Evolutionary conservation across 1,284 basidiomycete species (phyloP), one percentile per base, ranked within the genome.

Genomic region (Phylloporus sp.): DNA sequence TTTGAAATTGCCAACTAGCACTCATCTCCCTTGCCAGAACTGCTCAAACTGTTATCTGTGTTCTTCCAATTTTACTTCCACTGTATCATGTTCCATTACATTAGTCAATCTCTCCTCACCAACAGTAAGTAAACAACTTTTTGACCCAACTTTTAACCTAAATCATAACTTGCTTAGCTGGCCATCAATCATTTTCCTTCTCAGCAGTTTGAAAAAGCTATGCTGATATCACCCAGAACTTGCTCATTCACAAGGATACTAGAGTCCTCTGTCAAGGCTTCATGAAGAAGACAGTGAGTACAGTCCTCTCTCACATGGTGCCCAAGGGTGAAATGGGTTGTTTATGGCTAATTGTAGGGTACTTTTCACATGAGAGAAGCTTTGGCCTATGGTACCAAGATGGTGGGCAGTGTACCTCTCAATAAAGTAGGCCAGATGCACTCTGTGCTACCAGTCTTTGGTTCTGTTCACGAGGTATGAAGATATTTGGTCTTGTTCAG

Each of bases 311-410:
- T 37, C 24, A 5, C 17, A 32, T 15, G 10, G 50, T 20, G 5
- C 29, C 28, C 22, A 28, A 46, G n/a, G n/a, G 17, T 34, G 32
- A 24, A 50, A 58, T 34, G 51, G 24, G 54, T 61, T n/a, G 32
- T 62, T 62, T 63, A 66, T 64, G 50, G 65, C 55, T 26, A 34
- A 24, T 46, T 47, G 15, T 70, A 98, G 96, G 97, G 91, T 72
- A 98, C 97, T 71, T 99, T 99, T 88, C 98, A 99, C 85, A 90
- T 90, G 68, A 92, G 88, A 77, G 96, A 98, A 80, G 96, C 98
- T 55, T 81, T 99, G 68, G 94, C 89, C 57, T 99, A 95, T 77
- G 96, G 96, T 39, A 99, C 98, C 64, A 93, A 92, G 65, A 95
- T 99, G 89, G 95, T 99, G 65, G 98, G 97, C 64, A 98, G 98